phyloP scores from a whole-genome alignment of 2,329 filamentous ascomycete genomes.

The Botrytis fabae region DNA sequence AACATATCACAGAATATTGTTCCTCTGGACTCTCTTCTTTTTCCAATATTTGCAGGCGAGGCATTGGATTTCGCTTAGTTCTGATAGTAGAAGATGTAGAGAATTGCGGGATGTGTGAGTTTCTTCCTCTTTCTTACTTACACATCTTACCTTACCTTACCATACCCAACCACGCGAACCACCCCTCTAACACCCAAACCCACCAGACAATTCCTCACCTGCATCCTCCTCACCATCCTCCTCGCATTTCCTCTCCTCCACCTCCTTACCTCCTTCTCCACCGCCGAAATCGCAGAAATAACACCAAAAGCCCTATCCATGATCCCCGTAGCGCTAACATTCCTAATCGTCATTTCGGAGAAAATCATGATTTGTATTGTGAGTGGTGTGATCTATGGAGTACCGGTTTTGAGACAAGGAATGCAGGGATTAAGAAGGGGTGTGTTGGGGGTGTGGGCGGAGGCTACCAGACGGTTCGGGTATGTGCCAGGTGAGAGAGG shows the following conservation, averaged over 20 bases:
- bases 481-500: neutral
- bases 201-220: neutral
- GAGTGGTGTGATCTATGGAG: neutral
- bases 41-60: neutral
- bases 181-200: neutral
- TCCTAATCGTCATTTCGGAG: neutral
- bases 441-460: neutral
- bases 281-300: neutral
- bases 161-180: too few relatives aligned
- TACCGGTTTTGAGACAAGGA: neutral
- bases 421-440: neutral
- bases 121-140: too few relatives aligned
- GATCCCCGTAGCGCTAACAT: neutral
- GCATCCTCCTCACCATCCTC: neutral
- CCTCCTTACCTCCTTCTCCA: neutral
- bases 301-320: neutral
- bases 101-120: neutral
- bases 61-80: neutral
- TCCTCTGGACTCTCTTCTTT: neutral
- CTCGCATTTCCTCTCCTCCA: neutral
- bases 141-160: too few relatives aligned
- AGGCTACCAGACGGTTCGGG: neutral
- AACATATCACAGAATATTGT: neutral
- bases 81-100: neutral
- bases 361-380: neutral